Evolutionary conservation across 192 early-diverging fungal species (phyloP), one percentile per base, ranked within the genome.

Genomic region (Phycomyces blakesleeanus): DNA sequence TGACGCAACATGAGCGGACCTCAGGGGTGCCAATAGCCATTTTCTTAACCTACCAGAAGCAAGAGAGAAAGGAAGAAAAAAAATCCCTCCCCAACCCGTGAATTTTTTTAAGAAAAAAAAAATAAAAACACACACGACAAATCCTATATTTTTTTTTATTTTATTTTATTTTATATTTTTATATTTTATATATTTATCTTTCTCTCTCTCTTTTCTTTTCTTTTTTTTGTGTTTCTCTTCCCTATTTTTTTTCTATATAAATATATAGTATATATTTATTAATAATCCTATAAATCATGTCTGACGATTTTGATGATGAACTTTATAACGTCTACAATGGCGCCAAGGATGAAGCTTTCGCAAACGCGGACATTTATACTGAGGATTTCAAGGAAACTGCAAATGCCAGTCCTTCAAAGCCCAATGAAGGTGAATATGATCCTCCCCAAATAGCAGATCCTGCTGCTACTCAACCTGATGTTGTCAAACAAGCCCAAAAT

Each of bases 281-380:
- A 5, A 34, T 34, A 34, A 34, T 34, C n/a, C 29, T 34, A 59
- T 16, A 24, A 34, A 57, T 25, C 22, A 65, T 65, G 63, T 29
- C 63, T 20, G 63, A 65, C 34, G 63, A 65, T 65, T 65, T 65
- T 25, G 63, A 65, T 50, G 63, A 65, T 55, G 63, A 65, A 12
- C 37, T 65, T 15, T 65, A 65, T 18, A 65, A 56, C 50, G 63
- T 57, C 22, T 65, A 65, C 47, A 65, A 65, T 57, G 55, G 54
- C 24, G 60, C 26, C 1, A 56, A 65, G 34, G 63, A 40, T 37
- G 55, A 65, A 12, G 29, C 62, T 0, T 55, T 26, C 55, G 34
- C 18, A 21, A 50, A 64, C 10, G 54, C 29, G n/a, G 62, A 64
- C 22, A 24, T 64, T 2, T 64, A 64, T 12, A 52, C 15, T 9